Evolutionary conservation across 768 basidiomycete species (phyloP).

Genomic region (Podaxis rugospora): DNA sequence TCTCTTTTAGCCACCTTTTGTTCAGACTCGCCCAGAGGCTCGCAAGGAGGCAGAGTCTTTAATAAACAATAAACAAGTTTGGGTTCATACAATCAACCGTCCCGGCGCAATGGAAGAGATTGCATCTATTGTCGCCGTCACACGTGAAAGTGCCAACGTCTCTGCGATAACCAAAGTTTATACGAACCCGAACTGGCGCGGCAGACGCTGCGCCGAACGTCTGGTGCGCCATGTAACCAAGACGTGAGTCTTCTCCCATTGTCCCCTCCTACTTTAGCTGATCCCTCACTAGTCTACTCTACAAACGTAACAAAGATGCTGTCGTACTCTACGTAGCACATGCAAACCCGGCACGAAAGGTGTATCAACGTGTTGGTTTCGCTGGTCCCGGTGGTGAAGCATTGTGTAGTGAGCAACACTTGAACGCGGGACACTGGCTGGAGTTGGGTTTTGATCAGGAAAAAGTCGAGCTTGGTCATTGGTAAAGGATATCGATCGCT

Average conservation of each 20-base stretch:
- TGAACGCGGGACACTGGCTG: conserved; percentile 39
- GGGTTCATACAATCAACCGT: conserved; percentile 52
- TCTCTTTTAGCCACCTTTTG: conserved; percentile 49
- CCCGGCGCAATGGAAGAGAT: conserved; percentile 27
- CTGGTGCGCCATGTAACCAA: conserved; percentile 58
- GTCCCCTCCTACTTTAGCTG: background rate
- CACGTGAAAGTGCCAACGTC: conserved; percentile 53
- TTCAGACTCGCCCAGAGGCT: conserved; percentile 37
- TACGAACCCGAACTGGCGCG: conserved; percentile 50
- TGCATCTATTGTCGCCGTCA: conserved; percentile 70
- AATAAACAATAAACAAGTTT: conserved; percentile 44
- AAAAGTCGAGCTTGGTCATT: conserved; percentile 54
- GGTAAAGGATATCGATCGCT: conserved; percentile 36
- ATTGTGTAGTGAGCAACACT: conserved; percentile 30
- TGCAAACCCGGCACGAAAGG: conserved; percentile 38
- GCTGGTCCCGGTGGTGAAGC: conserved; percentile 39
- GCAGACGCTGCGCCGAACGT: conserved; percentile 53
- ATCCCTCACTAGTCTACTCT: conserved; percentile 23
- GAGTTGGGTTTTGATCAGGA: conserved; percentile 58
- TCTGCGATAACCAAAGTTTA: conserved; percentile 72
- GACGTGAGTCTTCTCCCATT: conserved; percentile 33
- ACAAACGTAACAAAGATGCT: conserved; percentile 29
- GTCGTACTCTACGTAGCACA: conserved; percentile 68
- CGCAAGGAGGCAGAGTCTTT: conserved; percentile 45
- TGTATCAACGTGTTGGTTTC: conserved; percentile 71